These are phyloP conservation scores for Cordyceps farinosa DNA, from an alignment of 2,329 filamentous ascomycete genomes.

Conservation along the genomic window DNA sequence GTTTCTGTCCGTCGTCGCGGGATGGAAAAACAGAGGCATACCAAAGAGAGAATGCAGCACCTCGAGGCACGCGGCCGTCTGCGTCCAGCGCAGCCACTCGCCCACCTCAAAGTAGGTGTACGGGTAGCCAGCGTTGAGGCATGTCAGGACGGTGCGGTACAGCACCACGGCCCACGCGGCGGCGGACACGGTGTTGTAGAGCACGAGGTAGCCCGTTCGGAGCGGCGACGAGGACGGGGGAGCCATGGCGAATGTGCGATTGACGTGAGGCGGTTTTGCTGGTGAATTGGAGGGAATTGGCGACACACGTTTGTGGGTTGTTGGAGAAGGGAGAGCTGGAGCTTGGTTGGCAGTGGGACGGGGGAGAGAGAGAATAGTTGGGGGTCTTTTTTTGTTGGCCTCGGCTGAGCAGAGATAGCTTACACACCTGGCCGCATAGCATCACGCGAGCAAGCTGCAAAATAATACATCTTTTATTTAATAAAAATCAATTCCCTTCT, in stretches of 20 bases:
- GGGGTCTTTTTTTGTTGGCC: slow-evolving; percentile 6
- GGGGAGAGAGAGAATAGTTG: neutral
- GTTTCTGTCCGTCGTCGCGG: neutral
- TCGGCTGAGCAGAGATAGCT: neutral
- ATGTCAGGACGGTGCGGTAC: slow-evolving; percentile 57
- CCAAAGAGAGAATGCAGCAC: slow-evolving; percentile 76
- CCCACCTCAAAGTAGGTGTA: slow-evolving; percentile 61
- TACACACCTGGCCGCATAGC: no score
- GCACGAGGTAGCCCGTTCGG: slow-evolving; percentile 69
- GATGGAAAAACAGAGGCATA: slow-evolving; percentile 37
- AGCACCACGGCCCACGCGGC: slow-evolving; percentile 77
- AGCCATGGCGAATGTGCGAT: slow-evolving; percentile 22
- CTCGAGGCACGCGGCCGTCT: slow-evolving; percentile 80
- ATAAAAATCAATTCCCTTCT: no score
- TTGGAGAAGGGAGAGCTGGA: neutral
- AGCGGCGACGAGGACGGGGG: slow-evolving; percentile 31
- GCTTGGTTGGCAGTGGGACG: neutral
- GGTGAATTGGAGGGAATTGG: neutral
- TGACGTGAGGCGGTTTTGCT: neutral
- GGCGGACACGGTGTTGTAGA: slow-evolving; percentile 80
- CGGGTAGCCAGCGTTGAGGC: slow-evolving; percentile 51
- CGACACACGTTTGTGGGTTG: neutral
- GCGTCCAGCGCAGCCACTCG: slow-evolving; percentile 71
- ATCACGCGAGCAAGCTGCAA: no score
- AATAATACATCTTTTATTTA: no score